These are phyloP conservation scores for Xylaria sp. DNA, from an alignment of 2,329 filamentous ascomycete species.

Conservation along the genomic window DNA sequence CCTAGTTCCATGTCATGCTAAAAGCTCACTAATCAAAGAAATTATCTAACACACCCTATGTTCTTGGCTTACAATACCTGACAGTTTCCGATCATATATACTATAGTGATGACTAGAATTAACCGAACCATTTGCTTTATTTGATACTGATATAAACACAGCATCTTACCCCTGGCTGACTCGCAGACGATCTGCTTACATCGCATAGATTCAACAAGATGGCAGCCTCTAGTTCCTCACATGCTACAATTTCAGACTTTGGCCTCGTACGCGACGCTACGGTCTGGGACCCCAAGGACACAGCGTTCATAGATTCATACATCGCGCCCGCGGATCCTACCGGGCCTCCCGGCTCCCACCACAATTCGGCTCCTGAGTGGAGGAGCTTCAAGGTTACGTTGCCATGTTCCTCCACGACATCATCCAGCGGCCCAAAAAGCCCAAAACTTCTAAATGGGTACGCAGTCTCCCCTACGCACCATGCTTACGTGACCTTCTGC, in stretches of 20 bases:
- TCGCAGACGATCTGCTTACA: background rate
- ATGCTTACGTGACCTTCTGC: slow-evolving; percentile 32
- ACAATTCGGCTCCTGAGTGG: slow-evolving; percentile 4
- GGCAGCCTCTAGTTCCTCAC: background rate
- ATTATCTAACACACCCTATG: background rate
- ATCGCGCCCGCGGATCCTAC: background rate
- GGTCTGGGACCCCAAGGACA: slow-evolving; percentile 17
- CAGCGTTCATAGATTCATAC: slow-evolving; percentile 26
- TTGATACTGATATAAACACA: background rate
- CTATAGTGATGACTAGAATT: background rate
- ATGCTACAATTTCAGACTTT: slow-evolving; percentile 13
- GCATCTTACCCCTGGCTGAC: background rate
- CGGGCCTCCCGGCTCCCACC: background rate
- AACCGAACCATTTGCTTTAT: background rate
- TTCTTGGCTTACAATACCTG: background rate
- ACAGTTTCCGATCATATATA: background rate
- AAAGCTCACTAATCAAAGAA: background rate
- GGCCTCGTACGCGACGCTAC: slow-evolving; percentile 1
- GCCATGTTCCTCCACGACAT: background rate
- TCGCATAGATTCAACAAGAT: slow-evolving; percentile 11
- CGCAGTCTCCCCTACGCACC: slow-evolving; percentile 22
- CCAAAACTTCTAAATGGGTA: slow-evolving; percentile 25
- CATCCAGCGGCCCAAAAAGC: background rate
- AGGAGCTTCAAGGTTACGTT: slow-evolving; percentile 16
- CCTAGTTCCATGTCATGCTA: slow-evolving; percentile 1